Conservation (phyloP, 768 basidiomycete genomes). For the Holtermannia corniformis region DNA sequence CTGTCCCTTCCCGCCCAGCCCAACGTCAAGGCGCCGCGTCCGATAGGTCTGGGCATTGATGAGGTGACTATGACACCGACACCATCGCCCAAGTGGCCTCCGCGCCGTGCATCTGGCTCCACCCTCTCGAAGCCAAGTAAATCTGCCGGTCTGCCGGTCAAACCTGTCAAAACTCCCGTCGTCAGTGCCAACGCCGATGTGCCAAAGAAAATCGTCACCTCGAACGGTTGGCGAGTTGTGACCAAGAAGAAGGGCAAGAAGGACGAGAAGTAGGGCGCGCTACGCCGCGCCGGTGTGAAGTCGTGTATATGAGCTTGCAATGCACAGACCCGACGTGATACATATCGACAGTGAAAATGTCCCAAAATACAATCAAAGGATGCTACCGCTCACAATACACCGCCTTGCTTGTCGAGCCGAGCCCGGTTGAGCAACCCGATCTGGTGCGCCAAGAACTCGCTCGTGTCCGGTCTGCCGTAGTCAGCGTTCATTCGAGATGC, state of each 20-base stretch:
- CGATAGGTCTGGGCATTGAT: background rate
- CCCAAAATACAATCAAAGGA: background rate
- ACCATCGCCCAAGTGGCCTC: too few species aligned
- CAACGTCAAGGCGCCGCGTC: background rate
- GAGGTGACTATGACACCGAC: too few species aligned
- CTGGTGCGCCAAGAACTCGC: slow-evolving; percentile 28
- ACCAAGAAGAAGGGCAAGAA: background rate
- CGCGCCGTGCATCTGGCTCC: background rate
- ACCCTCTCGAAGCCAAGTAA: background rate
- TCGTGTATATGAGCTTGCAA: background rate
- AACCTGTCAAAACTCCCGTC: background rate
- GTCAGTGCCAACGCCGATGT: background rate
- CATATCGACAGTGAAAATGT: background rate
- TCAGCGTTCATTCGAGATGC: background rate
- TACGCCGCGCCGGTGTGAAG: too few species aligned
- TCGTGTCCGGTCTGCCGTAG: slow-evolving; percentile 20
- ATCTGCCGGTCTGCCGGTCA: too few species aligned
- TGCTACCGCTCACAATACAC: slow-evolving; percentile 2
- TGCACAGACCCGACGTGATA: background rate
- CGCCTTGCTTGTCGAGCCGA: slow-evolving; percentile 24
- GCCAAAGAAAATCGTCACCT: background rate
- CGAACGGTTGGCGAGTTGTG: background rate
- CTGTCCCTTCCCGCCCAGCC: background rate
- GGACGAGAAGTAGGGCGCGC: too few species aligned
- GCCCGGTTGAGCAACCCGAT: slow-evolving; percentile 21